Evolutionary conservation across 805 yeast species (phyloP).

Genomic region (Saturnispora dispora): DNA sequence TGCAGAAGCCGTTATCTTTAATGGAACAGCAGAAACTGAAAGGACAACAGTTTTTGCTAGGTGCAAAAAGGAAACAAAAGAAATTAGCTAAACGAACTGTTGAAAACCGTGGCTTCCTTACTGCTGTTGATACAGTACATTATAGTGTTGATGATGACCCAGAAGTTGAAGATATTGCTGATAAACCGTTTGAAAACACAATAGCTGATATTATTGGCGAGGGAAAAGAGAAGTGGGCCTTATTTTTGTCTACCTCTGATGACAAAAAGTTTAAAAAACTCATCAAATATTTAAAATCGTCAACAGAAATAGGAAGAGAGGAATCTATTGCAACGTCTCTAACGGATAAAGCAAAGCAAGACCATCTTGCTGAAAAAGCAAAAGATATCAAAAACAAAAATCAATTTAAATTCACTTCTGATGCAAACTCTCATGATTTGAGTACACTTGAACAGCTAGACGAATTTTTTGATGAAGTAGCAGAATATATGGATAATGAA

Average conservation of each 20-base stretch:
- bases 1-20: not conserved
- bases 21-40: not conserved
- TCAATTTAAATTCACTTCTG: not conserved
- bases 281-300: constrained; percentile 13
- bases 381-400: not conserved
- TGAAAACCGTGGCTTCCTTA: not conserved
- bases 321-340: not conserved
- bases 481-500: constrained; percentile 10
- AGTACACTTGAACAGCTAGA: not conserved
- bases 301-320: not conserved
- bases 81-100: not conserved
- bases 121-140: not conserved
- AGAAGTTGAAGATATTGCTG: constrained; percentile 19
- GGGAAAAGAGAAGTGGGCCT: constrained; percentile 23
- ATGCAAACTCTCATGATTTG: not conserved
- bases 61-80: constrained; percentile 12
- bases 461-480: constrained; percentile 4
- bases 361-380: constrained; percentile 4
- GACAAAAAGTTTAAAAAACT: constrained; percentile 20
- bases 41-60: constrained; percentile 16
- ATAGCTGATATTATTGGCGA: constrained; percentile 16
- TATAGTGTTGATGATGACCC: constrained; percentile 16
- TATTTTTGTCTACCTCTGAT: constrained; percentile 22
- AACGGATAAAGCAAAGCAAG: constrained; percentile 2
- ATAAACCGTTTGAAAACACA: constrained; percentile 18